Evolutionary conservation across 139 green algal species (phyloP), one percentile per base, ranked within the genome.

Genomic region (Volvox africanus): DNA sequence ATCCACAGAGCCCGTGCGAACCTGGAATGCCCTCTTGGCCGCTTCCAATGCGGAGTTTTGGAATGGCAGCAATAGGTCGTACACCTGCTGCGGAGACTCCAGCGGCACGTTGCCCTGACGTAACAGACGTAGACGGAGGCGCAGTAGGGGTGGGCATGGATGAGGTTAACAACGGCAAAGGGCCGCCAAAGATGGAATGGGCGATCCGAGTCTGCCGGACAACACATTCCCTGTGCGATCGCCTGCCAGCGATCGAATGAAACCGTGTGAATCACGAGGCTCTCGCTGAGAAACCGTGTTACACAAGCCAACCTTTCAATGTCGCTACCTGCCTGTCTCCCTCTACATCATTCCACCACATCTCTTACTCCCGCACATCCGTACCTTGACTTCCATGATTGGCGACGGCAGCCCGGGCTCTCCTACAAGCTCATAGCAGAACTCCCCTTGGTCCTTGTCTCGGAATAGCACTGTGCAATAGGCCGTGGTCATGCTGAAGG

Each of bases 371-470:
- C 44, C 44, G 44, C 44, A 55, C 44, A 55, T 55, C 65, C 65
- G 65, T 28, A 73, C 92, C 81, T 93, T 93, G 69, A 89, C 62
- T 65, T 95, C 92, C 92, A 95, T 91, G 80, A 93, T 89, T 0
- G 95, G 93, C 12, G 92, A 82, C 1, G 96, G 95, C 61, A 94
- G 93, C 55, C 88, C 71, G 17, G 94, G 91, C 86, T 95, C 90
- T 16, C 95, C 96, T 68, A 92, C 86, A 61, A 98, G 90, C 94
- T 97, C 95, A 80, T 97, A 97, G 24, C 82, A 86, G 86, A 97
- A 97, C 91, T 96, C 90, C 61, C 80, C 96, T 93, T 84, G 82
- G 12, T 92, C 85, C 88, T 92, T 91, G 85, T 93, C 89, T 82
- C 67, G 86, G 88, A 98, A 94, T 37, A 95, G 33, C 17, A 97